Conservation (phyloP, 805 yeast genomes). For the Ogataea corticis region DNA sequence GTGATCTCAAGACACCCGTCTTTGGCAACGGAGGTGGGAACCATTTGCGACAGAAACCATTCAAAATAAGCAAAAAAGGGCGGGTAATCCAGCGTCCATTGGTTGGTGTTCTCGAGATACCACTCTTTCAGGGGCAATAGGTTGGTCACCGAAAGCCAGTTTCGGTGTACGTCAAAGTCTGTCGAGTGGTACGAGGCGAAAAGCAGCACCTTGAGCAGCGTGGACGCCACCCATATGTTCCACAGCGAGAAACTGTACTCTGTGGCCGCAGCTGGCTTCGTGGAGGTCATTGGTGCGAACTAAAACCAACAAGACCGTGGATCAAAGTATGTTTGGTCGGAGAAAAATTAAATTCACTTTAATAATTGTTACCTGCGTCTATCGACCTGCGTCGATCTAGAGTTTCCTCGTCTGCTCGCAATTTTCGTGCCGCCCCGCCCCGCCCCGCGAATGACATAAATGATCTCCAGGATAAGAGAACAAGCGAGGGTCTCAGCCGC, state of each 20-base stretch:
- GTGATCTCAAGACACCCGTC: constrained; percentile 82
- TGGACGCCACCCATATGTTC: constrained; percentile 67
- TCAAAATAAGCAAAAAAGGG: constrained; percentile 98
- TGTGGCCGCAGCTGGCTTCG: constrained; percentile 3
- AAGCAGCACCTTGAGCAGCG: constrained; percentile 59
- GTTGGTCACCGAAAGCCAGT: constrained; percentile 92
- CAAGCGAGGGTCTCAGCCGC: background rate
- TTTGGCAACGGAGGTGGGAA: constrained; percentile 56
- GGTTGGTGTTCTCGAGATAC: constrained; percentile 77
- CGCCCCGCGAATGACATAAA: constrained; percentile 2
- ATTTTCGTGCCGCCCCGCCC: background rate
- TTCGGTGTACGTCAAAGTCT: constrained; percentile 95
- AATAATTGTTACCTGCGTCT: background rate
- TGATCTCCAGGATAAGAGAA: constrained; percentile 2
- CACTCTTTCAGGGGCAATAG: constrained; percentile 72
- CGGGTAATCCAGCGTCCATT: constrained; percentile 97
- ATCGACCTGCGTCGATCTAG: background rate
- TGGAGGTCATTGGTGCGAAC: background rate
- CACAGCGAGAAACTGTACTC: constrained; percentile 50
- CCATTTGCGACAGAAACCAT: constrained; percentile 70
- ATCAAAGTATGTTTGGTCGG: background rate
- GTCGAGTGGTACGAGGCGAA: constrained; percentile 87
- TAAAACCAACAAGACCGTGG: background rate
- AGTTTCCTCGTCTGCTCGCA: background rate
- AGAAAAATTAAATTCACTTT: background rate